Evolutionary conservation across 75 land plant species (phyloP).

Genomic region (Selaginella moellendorffii): DNA sequence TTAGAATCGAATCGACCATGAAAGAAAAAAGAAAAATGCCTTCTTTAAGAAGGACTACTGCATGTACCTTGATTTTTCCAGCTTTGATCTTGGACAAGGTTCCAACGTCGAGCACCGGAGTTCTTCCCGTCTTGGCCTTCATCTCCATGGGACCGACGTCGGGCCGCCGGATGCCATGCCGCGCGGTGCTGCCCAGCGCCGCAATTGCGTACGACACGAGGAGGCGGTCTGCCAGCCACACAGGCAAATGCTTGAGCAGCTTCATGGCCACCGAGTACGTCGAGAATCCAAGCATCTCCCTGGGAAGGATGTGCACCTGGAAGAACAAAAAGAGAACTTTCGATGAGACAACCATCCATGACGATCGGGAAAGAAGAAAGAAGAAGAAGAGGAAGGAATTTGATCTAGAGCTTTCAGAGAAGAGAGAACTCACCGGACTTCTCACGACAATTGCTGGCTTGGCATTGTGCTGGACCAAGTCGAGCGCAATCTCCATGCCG

Average conservation of each 20-base stretch:
- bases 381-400: too few species aligned
- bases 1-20: too few species aligned
- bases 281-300: conserved; percentile 51
- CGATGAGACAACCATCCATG: too few species aligned
- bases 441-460: conserved; percentile 30
- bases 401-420: too few species aligned
- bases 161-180: conserved; percentile 31
- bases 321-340: conserved; percentile 7
- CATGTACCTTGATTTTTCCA: conserved; percentile 37
- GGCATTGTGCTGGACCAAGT: conserved; percentile 43
- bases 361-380: too few species aligned
- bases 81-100: conserved; percentile 29
- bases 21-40: too few species aligned
- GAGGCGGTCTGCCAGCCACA: conserved; percentile 39
- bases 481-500: conserved; percentile 62
- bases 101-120: conserved; percentile 48
- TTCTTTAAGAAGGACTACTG: too few species aligned
- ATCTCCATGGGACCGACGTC: conserved; percentile 30
- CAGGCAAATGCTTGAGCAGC: conserved; percentile 40
- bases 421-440: conserved; percentile 41
- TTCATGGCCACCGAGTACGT: conserved; percentile 49
- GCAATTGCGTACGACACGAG: conserved; percentile 20
- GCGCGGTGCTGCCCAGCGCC: conserved; percentile 23
- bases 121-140: conserved; percentile 22
- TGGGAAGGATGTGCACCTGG: conserved; percentile 62